These are phyloP conservation scores for Botrytis deweyae DNA, from an alignment of 2,329 filamentous ascomycete genomes.

Conservation along the genomic window DNA sequence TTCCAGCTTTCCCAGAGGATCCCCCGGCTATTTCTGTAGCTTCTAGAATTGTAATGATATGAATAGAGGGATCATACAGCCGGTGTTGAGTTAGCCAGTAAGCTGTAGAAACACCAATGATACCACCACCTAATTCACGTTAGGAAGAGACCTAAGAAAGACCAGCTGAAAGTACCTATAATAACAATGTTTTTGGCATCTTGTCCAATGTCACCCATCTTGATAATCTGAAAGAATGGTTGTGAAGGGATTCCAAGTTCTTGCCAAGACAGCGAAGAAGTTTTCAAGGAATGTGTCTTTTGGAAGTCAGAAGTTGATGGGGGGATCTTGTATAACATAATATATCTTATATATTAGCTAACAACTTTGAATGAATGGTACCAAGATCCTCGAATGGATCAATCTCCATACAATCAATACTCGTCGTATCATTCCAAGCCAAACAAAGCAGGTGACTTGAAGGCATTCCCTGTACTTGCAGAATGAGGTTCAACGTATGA, in stretches of 20 bases:
- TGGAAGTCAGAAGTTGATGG: not conserved
- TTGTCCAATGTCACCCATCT: not conserved
- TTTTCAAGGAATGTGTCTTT: not conserved
- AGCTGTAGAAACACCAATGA: slow-evolving; percentile 85
- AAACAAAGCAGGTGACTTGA: not conserved
- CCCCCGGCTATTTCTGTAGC: slow-evolving; percentile 78
- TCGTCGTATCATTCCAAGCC: not conserved
- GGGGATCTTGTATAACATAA: not conserved
- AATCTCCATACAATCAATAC: not conserved
- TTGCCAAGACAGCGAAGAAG: not conserved
- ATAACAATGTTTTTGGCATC: not conserved
- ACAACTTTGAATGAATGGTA: not conserved
- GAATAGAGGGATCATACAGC: slow-evolving; percentile 68
- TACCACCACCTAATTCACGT: slow-evolving; percentile 61
- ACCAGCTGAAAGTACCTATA: slow-evolving; percentile 7
- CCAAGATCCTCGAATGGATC: not conserved
- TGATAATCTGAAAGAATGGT: not conserved
- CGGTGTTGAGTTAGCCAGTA: slow-evolving; percentile 87
- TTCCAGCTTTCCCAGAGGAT: slow-evolving; percentile 89
- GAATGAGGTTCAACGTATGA: not conserved
- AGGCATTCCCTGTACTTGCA: not conserved
- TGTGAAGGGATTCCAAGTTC: not conserved
- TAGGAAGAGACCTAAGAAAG: not conserved
- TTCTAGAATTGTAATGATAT: slow-evolving; percentile 81
- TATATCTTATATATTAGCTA: not conserved